Evolutionary conservation across 2,329 filamentous ascomycete species (phyloP), one percentile per base, ranked within the genome.

Genomic region (Hypoxylon sp.): DNA sequence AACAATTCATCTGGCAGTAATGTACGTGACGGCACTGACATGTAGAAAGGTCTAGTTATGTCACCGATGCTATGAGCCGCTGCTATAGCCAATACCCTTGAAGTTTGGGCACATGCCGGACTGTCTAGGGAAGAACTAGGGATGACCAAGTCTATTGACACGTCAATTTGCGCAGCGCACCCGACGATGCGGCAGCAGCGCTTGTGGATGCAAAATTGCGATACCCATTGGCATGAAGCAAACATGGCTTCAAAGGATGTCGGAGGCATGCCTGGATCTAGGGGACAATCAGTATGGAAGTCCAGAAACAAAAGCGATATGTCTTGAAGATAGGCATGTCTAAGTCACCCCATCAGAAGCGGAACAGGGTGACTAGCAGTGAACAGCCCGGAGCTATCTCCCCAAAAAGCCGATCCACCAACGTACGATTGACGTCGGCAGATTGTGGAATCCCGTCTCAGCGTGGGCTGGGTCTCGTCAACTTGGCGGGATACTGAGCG

Each of bases 161-260:
- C 66, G 59, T 69, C 52, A 65, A 68, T 56, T 58, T 51, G 68
- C 58, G 63, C 64, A 63, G 52, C 58, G 61, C 61, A 71, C 65
- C 65, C 68, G 55, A 62, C 23, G 50, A 64, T 34, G 39, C 59
- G 56, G 59, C 58, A 52, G 45, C 34, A 23, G 50, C 54, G 63
- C 58, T 62, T 57, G 60, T 50, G 57, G 48, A 53, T 59, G 60
- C 61, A 47, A 69, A 66, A 54, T 46, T 30, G 58, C 43, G 32
- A 11, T 21, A 50, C 21, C 65, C 62, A 67, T 67, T 68, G 61
- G 67, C 39, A 51, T 51, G 43, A 56, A 61, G 43, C 58, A 19
- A 62, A 53, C 25, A 62, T 54, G 46, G 48, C 54, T 34, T 61
- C 48, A 14, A 54, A 43, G 29, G 29, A 46, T 54, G 57, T 34